Evolutionary conservation across 352 stramenopile genomes (phyloP), one percentile per base, ranked within the genome.

Genomic region (Stephanocyclus meneghinianus): DNA sequence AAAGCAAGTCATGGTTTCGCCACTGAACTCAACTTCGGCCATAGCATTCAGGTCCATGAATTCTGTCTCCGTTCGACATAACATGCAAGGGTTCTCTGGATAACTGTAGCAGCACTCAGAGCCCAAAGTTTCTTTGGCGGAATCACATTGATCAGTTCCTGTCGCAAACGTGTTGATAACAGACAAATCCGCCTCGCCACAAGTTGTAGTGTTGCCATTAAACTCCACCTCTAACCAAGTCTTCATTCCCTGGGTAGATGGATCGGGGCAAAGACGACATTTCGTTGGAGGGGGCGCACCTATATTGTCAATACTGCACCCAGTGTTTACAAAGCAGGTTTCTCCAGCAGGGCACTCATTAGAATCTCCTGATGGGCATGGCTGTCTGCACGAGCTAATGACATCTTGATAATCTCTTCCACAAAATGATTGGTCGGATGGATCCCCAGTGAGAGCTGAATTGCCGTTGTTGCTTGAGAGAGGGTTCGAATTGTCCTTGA

Each of bases 381-480:
- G 80, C 29, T 81, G 80, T 44, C 76, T 83, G 68, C 80, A 86
- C 7, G 65, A 69, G 40, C 30, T 76, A 55, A 83, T 74, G 53
- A 81, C 80, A 61, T 86, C 80, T 64, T 78, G 71, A 65, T 83
- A 83, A 61, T 76, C 72, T 37, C 47, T 81, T 53, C 80, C 80
- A 55, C 80, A 86, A 51, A 86, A 86, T 16, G 57, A 76, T 68
- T 86, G 70, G 63, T 86, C 74, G 13, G 80, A 83, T 26, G 80
- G 51, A 70, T 83, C 74, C 3, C 79, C 79, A 15, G 79, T 86
- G 3, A 57, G 32, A 11, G 42, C 64, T 1, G 75, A 71, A 47
- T 87, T 87, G 21, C 80, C 80, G 45, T 81, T 87, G 45, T 79
- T 87, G 45, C 80, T 87, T 29, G 70, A 78, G 18, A 84, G 68